These are phyloP conservation scores for Albugo laibachii DNA, from an alignment of 352 stramenopile genomes.

Conservation along the genomic window DNA sequence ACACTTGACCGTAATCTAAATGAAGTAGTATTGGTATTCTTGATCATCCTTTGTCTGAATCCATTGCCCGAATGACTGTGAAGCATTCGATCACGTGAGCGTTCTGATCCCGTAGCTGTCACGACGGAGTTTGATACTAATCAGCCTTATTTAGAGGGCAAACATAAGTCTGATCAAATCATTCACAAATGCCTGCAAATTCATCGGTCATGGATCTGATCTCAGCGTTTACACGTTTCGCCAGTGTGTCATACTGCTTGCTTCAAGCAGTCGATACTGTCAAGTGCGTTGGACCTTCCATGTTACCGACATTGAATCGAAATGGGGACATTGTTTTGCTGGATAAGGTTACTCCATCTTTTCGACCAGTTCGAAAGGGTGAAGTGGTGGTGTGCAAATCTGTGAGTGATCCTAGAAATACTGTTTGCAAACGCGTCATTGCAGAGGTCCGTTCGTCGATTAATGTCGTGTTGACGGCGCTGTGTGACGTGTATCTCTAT, in stretches of 20 bases:
- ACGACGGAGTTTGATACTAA: no score
- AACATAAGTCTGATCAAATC: no score
- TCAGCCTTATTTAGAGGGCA: no score
- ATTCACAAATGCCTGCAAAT: no score
- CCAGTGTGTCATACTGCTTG: constrained; percentile 43
- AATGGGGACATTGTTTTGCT: constrained; percentile 80
- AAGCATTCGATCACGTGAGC: no score
- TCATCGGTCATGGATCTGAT: constrained; percentile 6
- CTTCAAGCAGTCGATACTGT: constrained; percentile 54
- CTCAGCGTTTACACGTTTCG: constrained; percentile 60
- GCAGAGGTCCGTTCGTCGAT: constrained; percentile 15
- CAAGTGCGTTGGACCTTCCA: constrained; percentile 77
- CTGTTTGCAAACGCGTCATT: constrained; percentile 81
- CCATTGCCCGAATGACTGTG: no score
- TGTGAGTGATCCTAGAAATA: constrained; percentile 63
- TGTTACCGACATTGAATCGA: constrained; percentile 80
- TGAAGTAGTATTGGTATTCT: no score
- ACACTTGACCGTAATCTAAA: neutral
- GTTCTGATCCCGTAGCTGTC: no score
- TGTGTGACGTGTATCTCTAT: neutral
- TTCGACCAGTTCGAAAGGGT: constrained; percentile 39
- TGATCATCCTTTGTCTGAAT: no score
- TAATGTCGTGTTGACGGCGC: neutral
- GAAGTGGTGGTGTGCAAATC: constrained; percentile 82
- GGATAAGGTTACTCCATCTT: constrained; percentile 63